Percentiles rank a stretch among this genome's conserved stretches.
Conservation (phyloP, 2,329 filamentous ascomycete species). For the Sporothrix dimorphospora region DNA sequence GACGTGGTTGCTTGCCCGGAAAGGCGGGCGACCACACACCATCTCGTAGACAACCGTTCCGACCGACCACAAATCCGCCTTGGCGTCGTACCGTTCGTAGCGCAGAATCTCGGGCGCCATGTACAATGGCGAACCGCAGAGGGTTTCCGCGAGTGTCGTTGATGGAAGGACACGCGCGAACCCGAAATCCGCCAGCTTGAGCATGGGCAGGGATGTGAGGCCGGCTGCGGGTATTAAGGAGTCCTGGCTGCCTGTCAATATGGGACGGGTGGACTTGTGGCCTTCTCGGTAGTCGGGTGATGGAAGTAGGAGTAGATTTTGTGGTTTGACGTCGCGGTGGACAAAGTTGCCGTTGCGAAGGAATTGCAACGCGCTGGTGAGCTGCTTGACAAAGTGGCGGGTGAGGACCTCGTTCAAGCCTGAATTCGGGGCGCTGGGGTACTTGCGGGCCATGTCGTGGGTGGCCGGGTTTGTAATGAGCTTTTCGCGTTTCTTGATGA, state of each 20-base stretch:
- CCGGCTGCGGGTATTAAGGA: constrained; percentile 81
- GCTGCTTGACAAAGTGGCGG: constrained; percentile 93
- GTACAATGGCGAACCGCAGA: constrained; percentile 95
- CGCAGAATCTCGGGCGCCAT: constrained; percentile 98
- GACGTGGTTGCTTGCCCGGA: constrained; percentile 90
- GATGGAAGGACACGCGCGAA: constrained; percentile 91
- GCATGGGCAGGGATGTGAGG: constrained; percentile 83
- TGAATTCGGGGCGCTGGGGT: constrained; percentile 79
- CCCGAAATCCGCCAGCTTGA: constrained; percentile 98
- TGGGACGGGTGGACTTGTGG: constrained; percentile 64
- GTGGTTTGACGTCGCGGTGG: constrained; percentile 95
- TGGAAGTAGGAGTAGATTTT: constrained; percentile 90
- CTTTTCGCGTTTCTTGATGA: constrained; percentile 91
- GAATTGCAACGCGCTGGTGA: constrained; percentile 89
- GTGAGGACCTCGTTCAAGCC: constrained; percentile 97
- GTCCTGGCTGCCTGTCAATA: constrained; percentile 76
- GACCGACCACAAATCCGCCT: constrained; percentile 96
- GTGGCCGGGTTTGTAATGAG: constrained; percentile 79
- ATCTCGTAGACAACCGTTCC: constrained; percentile 96
- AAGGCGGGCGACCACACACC: constrained; percentile 87
- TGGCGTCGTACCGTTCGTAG: constrained; percentile 96
- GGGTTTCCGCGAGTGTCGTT: constrained; percentile 89
- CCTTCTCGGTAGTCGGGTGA: constrained; percentile 70
- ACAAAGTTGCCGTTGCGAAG: constrained; percentile 83
- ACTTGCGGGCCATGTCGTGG: constrained; percentile 88